Evolutionary conservation across 176 grass and related monocot genomes (phyloP).

Genomic region (Triticum turgidum): DNA sequence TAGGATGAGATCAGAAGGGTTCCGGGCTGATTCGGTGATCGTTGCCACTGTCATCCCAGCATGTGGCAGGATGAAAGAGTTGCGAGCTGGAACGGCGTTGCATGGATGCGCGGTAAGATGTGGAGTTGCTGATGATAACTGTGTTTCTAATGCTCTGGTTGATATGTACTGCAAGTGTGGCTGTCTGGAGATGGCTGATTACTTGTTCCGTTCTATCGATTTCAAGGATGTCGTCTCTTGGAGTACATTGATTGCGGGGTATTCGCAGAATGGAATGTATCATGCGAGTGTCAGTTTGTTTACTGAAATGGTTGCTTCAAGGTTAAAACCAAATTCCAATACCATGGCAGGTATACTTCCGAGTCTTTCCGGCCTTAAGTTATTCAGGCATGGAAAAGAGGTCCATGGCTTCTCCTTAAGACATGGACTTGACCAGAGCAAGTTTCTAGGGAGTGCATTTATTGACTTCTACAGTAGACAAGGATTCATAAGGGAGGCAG

Average conservation of each 20-base stretch:
- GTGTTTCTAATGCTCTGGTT: conserved; percentile 55
- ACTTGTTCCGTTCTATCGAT: conserved; percentile 29
- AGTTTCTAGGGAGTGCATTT: conserved; percentile 52
- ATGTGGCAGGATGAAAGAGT: conserved; percentile 39
- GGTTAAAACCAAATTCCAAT: conserved; percentile 42
- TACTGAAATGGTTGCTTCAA: conserved; percentile 43
- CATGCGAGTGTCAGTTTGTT: conserved; percentile 30
- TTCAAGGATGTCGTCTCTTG: conserved; percentile 62
- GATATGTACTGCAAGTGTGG: conserved; percentile 68
- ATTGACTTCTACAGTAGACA: conserved; percentile 55
- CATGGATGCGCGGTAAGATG: conserved; percentile 43
- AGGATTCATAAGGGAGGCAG: conserved; percentile 34
- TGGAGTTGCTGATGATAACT: conserved; percentile 38
- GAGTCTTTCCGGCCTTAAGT: conserved; percentile 43
- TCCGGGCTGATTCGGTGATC: conserved; percentile 42
- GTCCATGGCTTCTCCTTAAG: conserved; percentile 50
- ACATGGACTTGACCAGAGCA: conserved; percentile 38
- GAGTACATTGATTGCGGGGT: conserved; percentile 57
- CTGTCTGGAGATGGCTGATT: conserved; percentile 24
- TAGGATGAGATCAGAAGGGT: conserved; percentile 42
- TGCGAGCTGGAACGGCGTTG: conserved; percentile 31
- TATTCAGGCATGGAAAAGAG: conserved; percentile 40
- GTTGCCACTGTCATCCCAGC: conserved; percentile 53
- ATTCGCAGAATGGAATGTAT: conserved; percentile 45
- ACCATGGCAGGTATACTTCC: conserved; percentile 57